Conservation (phyloP, 805 yeast species). For the Kuraishia molischiana region DNA sequence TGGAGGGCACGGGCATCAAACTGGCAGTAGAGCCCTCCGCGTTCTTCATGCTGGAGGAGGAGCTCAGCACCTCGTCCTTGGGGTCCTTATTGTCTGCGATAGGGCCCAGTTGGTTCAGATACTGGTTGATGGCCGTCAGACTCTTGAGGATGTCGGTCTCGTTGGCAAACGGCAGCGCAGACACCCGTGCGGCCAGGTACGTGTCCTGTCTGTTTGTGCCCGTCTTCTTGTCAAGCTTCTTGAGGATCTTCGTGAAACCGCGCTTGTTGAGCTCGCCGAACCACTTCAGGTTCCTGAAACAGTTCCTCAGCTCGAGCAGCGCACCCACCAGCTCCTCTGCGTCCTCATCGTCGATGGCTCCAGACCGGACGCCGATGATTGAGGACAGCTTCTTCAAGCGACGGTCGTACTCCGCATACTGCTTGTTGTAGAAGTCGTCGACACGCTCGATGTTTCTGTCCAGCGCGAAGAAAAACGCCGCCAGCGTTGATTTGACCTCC, state of each 20-base stretch:
- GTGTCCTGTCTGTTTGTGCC: conserved; percentile 47
- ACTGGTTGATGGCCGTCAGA: conserved; percentile 41
- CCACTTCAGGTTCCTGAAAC: conserved; percentile 83
- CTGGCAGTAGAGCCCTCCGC: conserved; percentile 18
- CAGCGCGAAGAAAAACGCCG: conserved; percentile 65
- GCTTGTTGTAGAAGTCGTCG: conserved; percentile 66
- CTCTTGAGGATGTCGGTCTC: conserved; percentile 48
- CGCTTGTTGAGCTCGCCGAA: conserved; percentile 86
- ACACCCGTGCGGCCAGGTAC: conserved; percentile 58
- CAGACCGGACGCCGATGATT: conserved; percentile 20
- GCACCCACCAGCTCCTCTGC: conserved; percentile 56
- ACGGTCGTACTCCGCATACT: conserved; percentile 64
- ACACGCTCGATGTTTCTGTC: conserved; percentile 80
- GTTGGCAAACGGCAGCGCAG: conserved; percentile 70
- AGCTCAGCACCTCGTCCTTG: conserved; percentile 4
- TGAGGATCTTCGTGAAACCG: conserved; percentile 81
- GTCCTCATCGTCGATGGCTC: conserved; percentile 36
- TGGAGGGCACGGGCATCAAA: background rate
- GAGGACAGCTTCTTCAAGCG: conserved; percentile 43
- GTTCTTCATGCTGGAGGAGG: background rate
- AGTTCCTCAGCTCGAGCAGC: conserved; percentile 64
- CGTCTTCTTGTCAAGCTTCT: conserved; percentile 81
- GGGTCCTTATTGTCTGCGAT: conserved; percentile 11
- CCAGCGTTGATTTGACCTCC: conserved; percentile 36
- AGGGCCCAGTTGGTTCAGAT: conserved; percentile 44